A percentile compares a stretch with the other conserved stretches of the same genome.
Conservation (phyloP, 2,329 filamentous ascomycete species). For the Trichocomaceae sp. region DNA sequence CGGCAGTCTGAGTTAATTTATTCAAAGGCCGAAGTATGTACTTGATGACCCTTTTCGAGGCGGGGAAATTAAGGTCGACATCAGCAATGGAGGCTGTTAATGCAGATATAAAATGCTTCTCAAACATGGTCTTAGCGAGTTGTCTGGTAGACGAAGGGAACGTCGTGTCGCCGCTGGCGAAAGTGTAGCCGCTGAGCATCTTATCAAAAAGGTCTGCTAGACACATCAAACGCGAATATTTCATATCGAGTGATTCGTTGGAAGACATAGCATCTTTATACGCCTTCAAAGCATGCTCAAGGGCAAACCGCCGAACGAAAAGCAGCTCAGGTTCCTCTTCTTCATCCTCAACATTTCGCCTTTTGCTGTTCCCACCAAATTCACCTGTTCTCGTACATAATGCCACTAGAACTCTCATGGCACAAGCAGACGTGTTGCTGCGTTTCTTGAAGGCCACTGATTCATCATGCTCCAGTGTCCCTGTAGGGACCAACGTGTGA, state of each 20-base stretch:
- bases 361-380: conserved; percentile 53
- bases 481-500: conserved; percentile 65
- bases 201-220: conserved; percentile 88
- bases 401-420: conserved; percentile 77
- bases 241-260: conserved; percentile 70
- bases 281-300: conserved; percentile 85
- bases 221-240: conserved; percentile 80
- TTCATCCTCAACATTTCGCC: conserved; percentile 43
- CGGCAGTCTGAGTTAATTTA: conserved; percentile 77
- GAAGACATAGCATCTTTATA: conserved; percentile 82
- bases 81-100: conserved; percentile 90
- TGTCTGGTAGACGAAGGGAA: conserved; percentile 64
- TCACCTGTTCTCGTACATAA: conserved; percentile 85
- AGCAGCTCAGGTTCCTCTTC: conserved; percentile 52
- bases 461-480: conserved; percentile 63
- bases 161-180: conserved; percentile 46
- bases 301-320: conserved; percentile 88
- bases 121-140: conserved; percentile 91
- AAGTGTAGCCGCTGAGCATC: conserved; percentile 78
- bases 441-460: conserved; percentile 77
- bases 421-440: conserved; percentile 73
- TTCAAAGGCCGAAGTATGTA: conserved; percentile 89
- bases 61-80: conserved; percentile 88
- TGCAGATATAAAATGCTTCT: conserved; percentile 88
- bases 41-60: conserved; percentile 89